phyloP scores from a whole-genome alignment of 257 asterid genomes.

The Petrea volubilis region DNA sequence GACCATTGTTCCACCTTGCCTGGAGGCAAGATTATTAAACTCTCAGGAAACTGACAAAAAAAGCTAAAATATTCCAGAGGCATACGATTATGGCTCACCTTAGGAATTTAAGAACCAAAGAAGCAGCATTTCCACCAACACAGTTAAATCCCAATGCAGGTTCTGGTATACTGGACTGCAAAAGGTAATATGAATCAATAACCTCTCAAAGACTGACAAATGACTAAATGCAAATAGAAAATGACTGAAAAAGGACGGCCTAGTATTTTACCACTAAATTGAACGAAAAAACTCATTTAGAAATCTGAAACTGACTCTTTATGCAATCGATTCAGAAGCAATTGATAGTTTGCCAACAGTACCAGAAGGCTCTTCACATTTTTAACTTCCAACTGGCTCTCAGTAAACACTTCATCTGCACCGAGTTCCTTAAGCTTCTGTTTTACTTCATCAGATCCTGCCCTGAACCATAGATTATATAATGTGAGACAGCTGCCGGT shows the following conservation, averaged over 20 bases:
- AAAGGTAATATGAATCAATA: background rate
- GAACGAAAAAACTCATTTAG: background rate
- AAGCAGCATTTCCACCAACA: slow-evolving; percentile 95
- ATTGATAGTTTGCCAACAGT: slow-evolving; percentile 26
- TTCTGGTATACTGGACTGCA: slow-evolving; percentile 75
- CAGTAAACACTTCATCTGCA: slow-evolving; percentile 82
- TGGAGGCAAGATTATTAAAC: slow-evolving; percentile 32
- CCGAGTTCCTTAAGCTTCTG: slow-evolving; percentile 81
- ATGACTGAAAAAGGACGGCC: background rate
- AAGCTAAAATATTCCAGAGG: background rate
- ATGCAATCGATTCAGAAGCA: background rate
- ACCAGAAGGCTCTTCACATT: slow-evolving; percentile 82
- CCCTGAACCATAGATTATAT: slow-evolving; percentile 46
- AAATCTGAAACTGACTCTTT: background rate
- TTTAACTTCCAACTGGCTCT: slow-evolving; percentile 81
- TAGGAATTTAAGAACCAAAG: slow-evolving; percentile 79
- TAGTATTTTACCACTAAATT: background rate
- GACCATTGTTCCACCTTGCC: slow-evolving; percentile 96
- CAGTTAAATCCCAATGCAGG: slow-evolving; percentile 90
- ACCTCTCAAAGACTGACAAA: slow-evolving; percentile 16
- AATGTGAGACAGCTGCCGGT: slow-evolving; percentile 23
- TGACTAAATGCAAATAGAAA: slow-evolving; percentile 5
- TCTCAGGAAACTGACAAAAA: background rate
- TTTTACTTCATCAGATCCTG: slow-evolving; percentile 84
- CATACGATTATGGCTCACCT: slow-evolving; percentile 47